A percentile compares a stretch with the other conserved stretches of the same genome.
Conservation (phyloP, 2,329 filamentous ascomycete species). For the Cercospora sp. region DNA sequence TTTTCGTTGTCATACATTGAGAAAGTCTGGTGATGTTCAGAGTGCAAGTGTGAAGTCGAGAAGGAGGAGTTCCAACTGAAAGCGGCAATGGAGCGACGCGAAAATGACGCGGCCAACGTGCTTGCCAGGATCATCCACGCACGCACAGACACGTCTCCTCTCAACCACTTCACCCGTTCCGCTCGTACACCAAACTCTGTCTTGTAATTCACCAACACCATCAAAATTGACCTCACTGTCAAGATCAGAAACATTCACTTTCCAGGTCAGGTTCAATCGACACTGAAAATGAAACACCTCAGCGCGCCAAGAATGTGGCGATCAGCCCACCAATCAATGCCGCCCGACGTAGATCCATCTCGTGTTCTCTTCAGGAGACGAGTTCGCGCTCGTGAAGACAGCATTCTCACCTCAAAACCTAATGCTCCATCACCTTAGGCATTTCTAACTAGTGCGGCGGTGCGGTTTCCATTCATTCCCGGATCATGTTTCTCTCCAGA, state of each 20-base stretch:
- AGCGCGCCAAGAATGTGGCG: not conserved
- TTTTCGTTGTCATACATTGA: too few species aligned
- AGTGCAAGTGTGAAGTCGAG: not conserved
- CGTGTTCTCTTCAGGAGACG: not conserved
- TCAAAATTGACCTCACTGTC: not conserved
- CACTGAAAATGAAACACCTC: not conserved
- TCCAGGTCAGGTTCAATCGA: not conserved
- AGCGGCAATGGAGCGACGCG: not conserved
- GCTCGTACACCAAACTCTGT: not conserved
- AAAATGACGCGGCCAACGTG: not conserved
- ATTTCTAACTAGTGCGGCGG: not conserved
- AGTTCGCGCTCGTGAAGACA: not conserved
- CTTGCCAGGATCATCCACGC: not conserved
- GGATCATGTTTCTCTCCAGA: conserved; percentile 11
- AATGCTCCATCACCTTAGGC: not conserved
- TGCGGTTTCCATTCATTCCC: not conserved
- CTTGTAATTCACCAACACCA: not conserved
- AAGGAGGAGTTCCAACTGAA: not conserved
- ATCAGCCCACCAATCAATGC: not conserved
- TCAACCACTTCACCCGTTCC: not conserved
- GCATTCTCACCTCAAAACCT: not conserved
- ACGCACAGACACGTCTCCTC: not conserved
- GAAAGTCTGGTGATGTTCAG: too few species aligned
- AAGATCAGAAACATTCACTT: not conserved
- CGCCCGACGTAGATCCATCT: not conserved